Percentiles rank a stretch among this genome's conserved stretches.
These are phyloP conservation scores for Taphrina communis DNA, from an alignment of 1,139 yeast species.

Conservation along the genomic window DNA sequence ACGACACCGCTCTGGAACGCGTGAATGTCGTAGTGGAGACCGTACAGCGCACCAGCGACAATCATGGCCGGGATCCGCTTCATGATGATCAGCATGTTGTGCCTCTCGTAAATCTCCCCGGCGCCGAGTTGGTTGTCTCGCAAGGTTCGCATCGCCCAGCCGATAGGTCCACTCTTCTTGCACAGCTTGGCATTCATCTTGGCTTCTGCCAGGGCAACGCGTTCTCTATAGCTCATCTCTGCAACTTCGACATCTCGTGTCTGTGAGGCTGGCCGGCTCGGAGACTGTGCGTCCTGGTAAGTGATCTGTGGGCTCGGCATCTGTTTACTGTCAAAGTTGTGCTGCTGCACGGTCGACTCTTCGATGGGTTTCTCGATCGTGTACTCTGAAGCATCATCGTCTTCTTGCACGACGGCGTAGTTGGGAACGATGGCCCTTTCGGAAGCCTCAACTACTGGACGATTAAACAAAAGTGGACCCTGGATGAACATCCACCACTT, in stretches of 20 bases:
- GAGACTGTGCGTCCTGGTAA: background rate
- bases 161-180: slow-evolving; percentile 31
- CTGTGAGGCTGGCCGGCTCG: slow-evolving; percentile 2
- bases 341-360: background rate
- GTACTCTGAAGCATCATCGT: slow-evolving; percentile 27
- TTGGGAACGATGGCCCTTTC: slow-evolving; percentile 34
- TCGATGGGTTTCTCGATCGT: slow-evolving; percentile 8
- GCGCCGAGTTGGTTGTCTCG: slow-evolving; percentile 36
- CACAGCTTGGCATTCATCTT: slow-evolving; percentile 31
- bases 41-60: slow-evolving; percentile 35
- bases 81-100: slow-evolving; percentile 27
- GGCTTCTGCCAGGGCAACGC: slow-evolving; percentile 33
- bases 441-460: slow-evolving; percentile 57
- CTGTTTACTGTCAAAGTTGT: background rate
- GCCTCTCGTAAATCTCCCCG: slow-evolving; percentile 38
- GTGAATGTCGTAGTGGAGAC: slow-evolving; percentile 39
- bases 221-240: slow-evolving; percentile 17
- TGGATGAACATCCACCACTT: slow-evolving; percentile 62
- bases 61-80: slow-evolving; percentile 40
- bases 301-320: background rate
- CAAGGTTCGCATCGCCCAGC: slow-evolving; percentile 40
- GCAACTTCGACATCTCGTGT: background rate
- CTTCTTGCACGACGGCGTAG: slow-evolving; percentile 37
- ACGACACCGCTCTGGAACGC: slow-evolving; percentile 41
- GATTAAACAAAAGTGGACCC: slow-evolving; percentile 66